These are phyloP conservation scores for Naganishia albida DNA, from an alignment of 1,284 basidiomycete genomes.

Conservation along the genomic window DNA sequence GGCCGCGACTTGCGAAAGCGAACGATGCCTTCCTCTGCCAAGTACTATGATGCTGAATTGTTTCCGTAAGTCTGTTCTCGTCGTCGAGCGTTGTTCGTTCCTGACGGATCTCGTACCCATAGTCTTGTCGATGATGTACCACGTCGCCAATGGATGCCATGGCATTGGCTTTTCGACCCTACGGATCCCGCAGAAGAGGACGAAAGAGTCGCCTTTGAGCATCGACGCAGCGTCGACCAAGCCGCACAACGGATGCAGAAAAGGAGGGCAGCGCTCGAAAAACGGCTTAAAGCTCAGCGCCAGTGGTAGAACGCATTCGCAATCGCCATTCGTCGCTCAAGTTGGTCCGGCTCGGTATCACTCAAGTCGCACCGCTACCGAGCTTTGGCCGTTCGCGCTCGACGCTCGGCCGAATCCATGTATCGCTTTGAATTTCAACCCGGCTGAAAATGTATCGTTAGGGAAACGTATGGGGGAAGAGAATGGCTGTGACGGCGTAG, in stretches of 20 bases:
- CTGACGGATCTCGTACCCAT: too few relatives aligned
- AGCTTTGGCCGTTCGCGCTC: background rate
- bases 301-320: constrained; percentile 1
- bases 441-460: background rate
- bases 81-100: background rate
- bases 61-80: background rate
- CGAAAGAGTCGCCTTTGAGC: background rate
- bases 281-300: constrained; percentile 7
- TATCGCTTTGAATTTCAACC: background rate
- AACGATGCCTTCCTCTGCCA: background rate
- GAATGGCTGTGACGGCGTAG: background rate
- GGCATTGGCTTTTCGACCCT: background rate
- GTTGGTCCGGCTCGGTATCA: constrained; percentile 9
- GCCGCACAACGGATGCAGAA: constrained; percentile 10
- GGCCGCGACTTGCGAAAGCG: constrained; percentile 9
- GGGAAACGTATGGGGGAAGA: background rate
- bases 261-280: constrained; percentile 4
- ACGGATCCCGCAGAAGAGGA: background rate
- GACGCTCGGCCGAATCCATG: background rate
- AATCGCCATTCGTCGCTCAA: constrained; percentile 2
- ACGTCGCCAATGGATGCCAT: constrained; percentile 1
- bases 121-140: too few relatives aligned
- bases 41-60: background rate
- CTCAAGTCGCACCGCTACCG: constrained; percentile 6
- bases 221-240: constrained; percentile 5